Evolutionary conservation across 1,284 basidiomycete genomes (phyloP), one percentile per base, ranked within the genome.

Genomic region (Termitomyces sp.): DNA sequence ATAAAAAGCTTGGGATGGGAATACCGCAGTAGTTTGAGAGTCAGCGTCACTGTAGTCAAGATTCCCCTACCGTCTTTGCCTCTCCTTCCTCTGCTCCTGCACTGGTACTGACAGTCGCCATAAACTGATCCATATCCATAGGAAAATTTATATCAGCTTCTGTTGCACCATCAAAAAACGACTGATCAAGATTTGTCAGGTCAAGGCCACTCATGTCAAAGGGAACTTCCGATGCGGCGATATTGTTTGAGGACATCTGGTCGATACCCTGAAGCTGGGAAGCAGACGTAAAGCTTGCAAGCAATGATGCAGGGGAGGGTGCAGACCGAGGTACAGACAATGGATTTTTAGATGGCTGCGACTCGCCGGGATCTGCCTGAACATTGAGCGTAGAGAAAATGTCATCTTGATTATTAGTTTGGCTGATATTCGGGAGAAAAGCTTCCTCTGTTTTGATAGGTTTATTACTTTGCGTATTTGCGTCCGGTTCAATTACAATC

Each of bases 121-220:
- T 55, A 41, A 71, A 69, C 8, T 63, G 62, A 30, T 68, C 65
- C 68, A 72, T 71, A 48, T 72, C 71, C 61, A 71, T 68, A 3
- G 63, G 42, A 52, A 74, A 71, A 46, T 62, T 64, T 58, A 71
- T 62, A 16, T 66, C 69, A 21, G 60, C 35, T 35, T 64, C 62
- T 26, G 60, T 57, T 26, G 53, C 24, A 37, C 60, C 55, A 9
- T 57, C 58, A 54, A 76, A 76, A 52, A 76, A 75, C 43, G 63
- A 69, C 46, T 64, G 64, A 53, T 61, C 65, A 40, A 81, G 64
- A 39, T 70, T 68, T 4, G 67, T 62, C 14, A 72, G 60, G 55
- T 74, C 72, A 18, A 74, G 56, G 4, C 66, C 56, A 49, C 68
- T 67, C 38, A 81, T 65, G 60, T 80, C 79, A 51, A 82, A 72